Percentiles rank a stretch among this genome's conserved stretches.
These are phyloP conservation scores for Racocetra persica DNA, from an alignment of 371 early-diverging fungal genomes.

Conservation along the genomic window DNA sequence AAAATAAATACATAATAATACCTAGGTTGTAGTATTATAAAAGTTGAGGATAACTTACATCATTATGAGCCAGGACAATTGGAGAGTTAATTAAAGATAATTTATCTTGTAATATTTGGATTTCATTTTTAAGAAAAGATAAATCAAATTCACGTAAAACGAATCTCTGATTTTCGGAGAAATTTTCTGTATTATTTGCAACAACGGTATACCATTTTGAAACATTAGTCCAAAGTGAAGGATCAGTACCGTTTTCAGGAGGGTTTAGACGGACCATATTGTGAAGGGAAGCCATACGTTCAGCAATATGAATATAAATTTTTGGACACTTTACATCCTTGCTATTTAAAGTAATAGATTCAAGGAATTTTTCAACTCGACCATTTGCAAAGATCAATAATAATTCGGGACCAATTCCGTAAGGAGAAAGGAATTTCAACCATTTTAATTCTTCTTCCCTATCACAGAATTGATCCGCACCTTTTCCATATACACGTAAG, in stretches of 20 bases:
- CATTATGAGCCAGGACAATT: constrained; percentile 85
- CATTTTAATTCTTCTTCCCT: constrained; percentile 83
- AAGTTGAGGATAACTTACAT: constrained; percentile 61
- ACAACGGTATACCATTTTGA: constrained; percentile 70
- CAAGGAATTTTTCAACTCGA: constrained; percentile 85
- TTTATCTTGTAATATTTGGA: constrained; percentile 54
- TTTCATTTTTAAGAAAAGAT: constrained; percentile 55
- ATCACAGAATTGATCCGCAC: constrained; percentile 78
- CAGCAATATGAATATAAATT: constrained; percentile 78
- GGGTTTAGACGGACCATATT: constrained; percentile 72
- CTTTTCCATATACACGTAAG: constrained; percentile 80
- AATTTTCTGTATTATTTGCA: constrained; percentile 36
- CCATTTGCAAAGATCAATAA: constrained; percentile 91
- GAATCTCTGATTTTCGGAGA: constrained; percentile 42
- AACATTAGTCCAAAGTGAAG: constrained; percentile 75
- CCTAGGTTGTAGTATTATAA: no score
- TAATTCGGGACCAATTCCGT: constrained; percentile 80
- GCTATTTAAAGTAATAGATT: constrained; percentile 74
- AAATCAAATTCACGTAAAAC: constrained; percentile 54
- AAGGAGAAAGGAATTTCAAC: constrained; percentile 72
- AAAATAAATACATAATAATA: no score
- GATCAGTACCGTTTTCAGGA: constrained; percentile 50
- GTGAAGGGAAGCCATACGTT: constrained; percentile 77
- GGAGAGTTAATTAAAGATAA: constrained; percentile 58
- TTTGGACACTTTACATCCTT: constrained; percentile 70